Evolutionary conservation across 176 grass and related monocot genomes (phyloP).

Genomic region (Avena sativa): DNA sequence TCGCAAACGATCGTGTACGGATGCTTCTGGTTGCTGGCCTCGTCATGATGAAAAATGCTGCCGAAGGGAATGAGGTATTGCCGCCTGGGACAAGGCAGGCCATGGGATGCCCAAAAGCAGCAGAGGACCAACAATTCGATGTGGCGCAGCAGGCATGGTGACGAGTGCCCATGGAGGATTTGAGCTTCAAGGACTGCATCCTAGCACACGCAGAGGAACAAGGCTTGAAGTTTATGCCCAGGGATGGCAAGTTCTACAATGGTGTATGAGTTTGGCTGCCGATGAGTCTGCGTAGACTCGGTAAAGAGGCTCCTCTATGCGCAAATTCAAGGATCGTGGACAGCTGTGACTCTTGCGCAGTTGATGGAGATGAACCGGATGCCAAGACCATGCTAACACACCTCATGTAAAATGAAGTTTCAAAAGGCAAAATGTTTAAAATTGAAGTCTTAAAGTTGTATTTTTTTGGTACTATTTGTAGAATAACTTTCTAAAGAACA

Average conservation of each 20-base stretch:
- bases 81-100: conserved; percentile 64
- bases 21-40: conserved; percentile 64
- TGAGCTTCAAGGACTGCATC: conserved; percentile 86
- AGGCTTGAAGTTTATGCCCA: conserved; percentile 76
- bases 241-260: conserved; percentile 75
- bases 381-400: conserved; percentile 25
- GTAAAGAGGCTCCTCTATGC: conserved; percentile 75
- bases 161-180: conserved; percentile 48
- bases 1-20: conserved; percentile 66
- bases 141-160: conserved; percentile 53
- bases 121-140: conserved; percentile 72
- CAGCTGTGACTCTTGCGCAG: conserved; percentile 60
- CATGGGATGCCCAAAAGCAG: conserved; percentile 58
- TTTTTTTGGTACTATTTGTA: conserved; percentile 18
- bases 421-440: not conserved
- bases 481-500: not conserved
- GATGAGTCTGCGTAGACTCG: conserved; percentile 77
- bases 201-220: conserved; percentile 78
- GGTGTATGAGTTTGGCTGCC: conserved; percentile 77
- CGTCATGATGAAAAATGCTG: conserved; percentile 88
- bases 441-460: not conserved
- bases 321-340: conserved; percentile 71
- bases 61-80: conserved; percentile 65
- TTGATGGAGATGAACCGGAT: conserved; percentile 69
- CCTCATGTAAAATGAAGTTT: not conserved